These are phyloP conservation scores for Solanum ahanhuiri DNA, from an alignment of 257 asterid genomes.

Conservation along the genomic window DNA sequence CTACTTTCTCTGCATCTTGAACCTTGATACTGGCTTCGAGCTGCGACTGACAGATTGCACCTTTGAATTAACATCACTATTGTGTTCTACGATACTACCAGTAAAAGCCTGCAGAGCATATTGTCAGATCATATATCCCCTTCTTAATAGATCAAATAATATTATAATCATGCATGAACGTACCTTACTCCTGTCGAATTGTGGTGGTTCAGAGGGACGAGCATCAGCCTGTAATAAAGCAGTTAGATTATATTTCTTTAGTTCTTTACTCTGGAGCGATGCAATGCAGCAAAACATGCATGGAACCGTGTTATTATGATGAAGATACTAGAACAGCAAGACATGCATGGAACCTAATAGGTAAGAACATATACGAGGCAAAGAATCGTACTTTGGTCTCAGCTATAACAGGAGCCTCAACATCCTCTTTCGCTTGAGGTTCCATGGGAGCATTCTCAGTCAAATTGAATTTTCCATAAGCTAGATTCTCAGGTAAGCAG, in stretches of 20 bases:
- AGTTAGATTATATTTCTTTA: background rate
- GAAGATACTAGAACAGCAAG: background rate
- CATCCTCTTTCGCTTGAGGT: constrained; percentile 30
- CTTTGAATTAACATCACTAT: constrained; percentile 22
- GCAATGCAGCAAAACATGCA: background rate
- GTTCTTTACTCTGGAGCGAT: background rate
- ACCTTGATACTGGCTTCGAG: constrained; percentile 77
- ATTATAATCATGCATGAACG: background rate
- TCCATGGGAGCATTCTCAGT: constrained; percentile 12
- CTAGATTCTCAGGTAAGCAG: constrained; percentile 12
- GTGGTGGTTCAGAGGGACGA: background rate
- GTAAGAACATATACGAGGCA: background rate
- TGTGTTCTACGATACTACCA: constrained; percentile 58
- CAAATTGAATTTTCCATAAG: constrained; percentile 6
- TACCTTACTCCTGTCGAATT: constrained; percentile 14
- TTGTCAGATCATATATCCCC: background rate
- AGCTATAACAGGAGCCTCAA: constrained; percentile 10
- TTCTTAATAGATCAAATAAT: background rate
- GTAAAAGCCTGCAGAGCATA: constrained; percentile 45
- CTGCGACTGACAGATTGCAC: constrained; percentile 23
- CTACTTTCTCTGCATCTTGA: constrained; percentile 63
- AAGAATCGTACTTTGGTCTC: constrained; percentile 15
- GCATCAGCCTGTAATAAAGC: constrained; percentile 5
- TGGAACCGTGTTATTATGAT: background rate
- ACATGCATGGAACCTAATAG: background rate